Conservation (phyloP, 495 filamentous ascomycete genomes). For the Aspergillus indologenus region DNA sequence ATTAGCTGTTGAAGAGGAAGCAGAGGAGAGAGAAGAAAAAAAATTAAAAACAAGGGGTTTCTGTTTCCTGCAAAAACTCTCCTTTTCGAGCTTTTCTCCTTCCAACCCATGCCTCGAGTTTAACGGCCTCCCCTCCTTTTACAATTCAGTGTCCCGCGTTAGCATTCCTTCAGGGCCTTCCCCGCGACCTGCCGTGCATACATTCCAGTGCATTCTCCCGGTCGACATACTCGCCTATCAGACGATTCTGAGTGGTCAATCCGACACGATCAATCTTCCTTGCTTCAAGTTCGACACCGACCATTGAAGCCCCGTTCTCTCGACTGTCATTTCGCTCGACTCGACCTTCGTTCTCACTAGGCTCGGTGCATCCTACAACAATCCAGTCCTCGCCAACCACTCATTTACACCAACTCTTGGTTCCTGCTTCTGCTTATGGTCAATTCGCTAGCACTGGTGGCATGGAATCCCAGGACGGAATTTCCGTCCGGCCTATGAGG, state of each 20-base stretch:
- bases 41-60: neutral
- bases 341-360: neutral
- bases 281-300: constrained; percentile 6
- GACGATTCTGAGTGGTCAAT: constrained; percentile 11
- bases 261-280: neutral
- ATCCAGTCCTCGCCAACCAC: neutral
- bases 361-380: neutral
- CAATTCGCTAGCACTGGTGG: constrained; percentile 28
- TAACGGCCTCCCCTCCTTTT: constrained; percentile 18
- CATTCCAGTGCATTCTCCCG: constrained; percentile 21
- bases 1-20: constrained; percentile 6
- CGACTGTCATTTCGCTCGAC: neutral
- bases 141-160: constrained; percentile 19
- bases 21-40: constrained; percentile 10
- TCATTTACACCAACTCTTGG: neutral
- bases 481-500: constrained; percentile 55
- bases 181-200: constrained; percentile 18
- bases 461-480: constrained; percentile 51
- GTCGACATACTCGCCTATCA: constrained; percentile 17
- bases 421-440: constrained; percentile 29
- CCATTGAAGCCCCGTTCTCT: neutral
- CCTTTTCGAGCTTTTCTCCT: constrained; percentile 1
- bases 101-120: constrained; percentile 6
- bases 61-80: neutral
- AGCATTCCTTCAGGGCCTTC: constrained; percentile 23